phyloP scores from a whole-genome alignment of 73 alveolate species.

The Paramecium biaurelia region DNA sequence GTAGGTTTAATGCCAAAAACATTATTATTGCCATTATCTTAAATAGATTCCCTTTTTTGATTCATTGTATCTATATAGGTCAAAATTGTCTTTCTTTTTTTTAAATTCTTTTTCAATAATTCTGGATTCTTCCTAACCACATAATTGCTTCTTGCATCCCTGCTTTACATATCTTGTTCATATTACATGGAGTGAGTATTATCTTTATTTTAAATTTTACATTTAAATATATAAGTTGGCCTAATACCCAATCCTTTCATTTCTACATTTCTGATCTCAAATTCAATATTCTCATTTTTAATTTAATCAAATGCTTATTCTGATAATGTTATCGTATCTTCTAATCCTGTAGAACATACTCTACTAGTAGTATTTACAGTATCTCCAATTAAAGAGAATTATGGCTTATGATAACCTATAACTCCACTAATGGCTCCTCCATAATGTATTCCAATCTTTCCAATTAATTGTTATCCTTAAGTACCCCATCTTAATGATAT shows the following conservation, averaged over 20 bases:
- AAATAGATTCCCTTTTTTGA: neutral
- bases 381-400: slow-evolving; percentile 58
- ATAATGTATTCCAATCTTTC: slow-evolving; percentile 53
- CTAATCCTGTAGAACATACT: slow-evolving; percentile 61
- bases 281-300: slow-evolving; percentile 10
- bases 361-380: slow-evolving; percentile 62
- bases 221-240: slow-evolving; percentile 14
- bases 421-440: slow-evolving; percentile 61
- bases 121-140: neutral
- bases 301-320: slow-evolving; percentile 57
- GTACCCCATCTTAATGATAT: neutral
- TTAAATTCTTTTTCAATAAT: neutral
- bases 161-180: neutral
- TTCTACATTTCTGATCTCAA: slow-evolving; percentile 4
- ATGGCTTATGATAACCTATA: slow-evolving; percentile 57
- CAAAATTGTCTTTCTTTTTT: neutral
- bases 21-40: neutral
- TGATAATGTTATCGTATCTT: slow-evolving; percentile 47
- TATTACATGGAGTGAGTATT: neutral
- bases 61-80: neutral
- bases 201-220: neutral
- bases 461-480: neutral
- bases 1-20: neutral
- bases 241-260: slow-evolving; percentile 16
- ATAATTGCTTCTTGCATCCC: neutral